Evolutionary conservation across 2,329 filamentous ascomycete species (phyloP).

Genomic region (Aureobasidium uvarum): DNA sequence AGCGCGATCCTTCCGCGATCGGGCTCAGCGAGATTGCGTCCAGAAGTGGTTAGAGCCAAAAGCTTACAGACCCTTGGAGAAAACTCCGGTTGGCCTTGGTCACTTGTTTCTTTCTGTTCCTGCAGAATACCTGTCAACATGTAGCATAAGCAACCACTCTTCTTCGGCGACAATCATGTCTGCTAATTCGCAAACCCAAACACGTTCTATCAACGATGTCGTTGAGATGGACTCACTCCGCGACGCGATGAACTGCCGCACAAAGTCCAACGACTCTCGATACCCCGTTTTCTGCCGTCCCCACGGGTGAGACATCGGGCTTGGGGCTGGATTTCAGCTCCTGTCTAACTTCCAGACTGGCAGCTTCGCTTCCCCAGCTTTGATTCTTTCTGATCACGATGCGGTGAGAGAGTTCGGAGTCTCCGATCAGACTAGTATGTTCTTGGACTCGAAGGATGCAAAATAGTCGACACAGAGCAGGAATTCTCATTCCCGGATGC

Average conservation of each 20-base stretch:
- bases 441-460: not conserved
- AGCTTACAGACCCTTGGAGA: not conserved
- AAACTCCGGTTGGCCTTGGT: not conserved
- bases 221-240: not conserved
- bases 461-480: not conserved
- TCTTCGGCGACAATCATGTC: not conserved
- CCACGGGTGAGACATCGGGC: not conserved
- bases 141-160: not conserved
- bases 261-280: not conserved
- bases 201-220: not conserved
- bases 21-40: not conserved
- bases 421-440: not conserved
- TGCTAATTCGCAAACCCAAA: not conserved
- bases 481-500: not conserved
- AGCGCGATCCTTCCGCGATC: conserved; percentile 1
- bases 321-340: not conserved
- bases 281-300: not conserved
- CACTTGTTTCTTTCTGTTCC: conserved; percentile 5
- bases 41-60: not conserved
- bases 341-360: not conserved
- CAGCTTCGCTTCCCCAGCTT: not conserved
- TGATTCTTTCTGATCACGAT: not conserved
- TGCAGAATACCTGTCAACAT: not conserved
- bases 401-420: not conserved
- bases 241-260: not conserved